Evolutionary conservation across 352 stramenopile species (phyloP), one percentile per base, ranked within the genome.

Genomic region (Globisporangium paddicum): DNA sequence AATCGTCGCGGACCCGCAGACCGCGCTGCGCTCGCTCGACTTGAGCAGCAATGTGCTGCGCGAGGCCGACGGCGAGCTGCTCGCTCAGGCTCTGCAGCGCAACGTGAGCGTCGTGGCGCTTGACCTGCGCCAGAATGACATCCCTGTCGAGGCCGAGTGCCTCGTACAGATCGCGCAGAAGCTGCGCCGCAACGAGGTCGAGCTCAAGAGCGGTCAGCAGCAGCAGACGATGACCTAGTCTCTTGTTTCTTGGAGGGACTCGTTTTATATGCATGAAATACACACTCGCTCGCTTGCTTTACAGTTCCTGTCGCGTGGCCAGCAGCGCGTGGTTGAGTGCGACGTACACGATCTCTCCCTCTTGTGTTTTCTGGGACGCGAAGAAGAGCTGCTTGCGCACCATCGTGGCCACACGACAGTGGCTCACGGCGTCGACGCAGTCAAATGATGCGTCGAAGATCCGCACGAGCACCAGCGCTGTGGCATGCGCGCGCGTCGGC

Each of bases 41-140:
- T 63, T 97, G 18, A 96, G 83, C 54, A 83, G 81, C 44, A 97
- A 97, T 59, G 48, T 67, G 32, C 60, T 97, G 0, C 79, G 41
- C 2, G 83, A 91, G 63, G 60, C 60, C 4, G 81, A 95, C 47
- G 81, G 67, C 18, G 73, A 82, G 19, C 49, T 73, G 26, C 60
- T 96, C 21, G 64, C 79, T 1, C 74, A 85, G 32, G 82, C 81
- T 0, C 65, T 96, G 14, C 63, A 80, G 60, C 69, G 82, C 30
- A 93, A 94, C 58, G 58, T 48, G 48, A 74, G 63, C 0, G 48
- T 95, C 13, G 64, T 89, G 0, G 82, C 81, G 9, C 60, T 95
- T 6, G 87, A 96, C 44, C 58, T 94, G 40, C 84, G 87, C 13
- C 82, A 85, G 63, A 96, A 96, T 38, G 72, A 88, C 25, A 89